Evolutionary conservation across 73 alveolate species (phyloP), one percentile per base, ranked within the genome.

Genomic region (Paramecium primaurelia): DNA sequence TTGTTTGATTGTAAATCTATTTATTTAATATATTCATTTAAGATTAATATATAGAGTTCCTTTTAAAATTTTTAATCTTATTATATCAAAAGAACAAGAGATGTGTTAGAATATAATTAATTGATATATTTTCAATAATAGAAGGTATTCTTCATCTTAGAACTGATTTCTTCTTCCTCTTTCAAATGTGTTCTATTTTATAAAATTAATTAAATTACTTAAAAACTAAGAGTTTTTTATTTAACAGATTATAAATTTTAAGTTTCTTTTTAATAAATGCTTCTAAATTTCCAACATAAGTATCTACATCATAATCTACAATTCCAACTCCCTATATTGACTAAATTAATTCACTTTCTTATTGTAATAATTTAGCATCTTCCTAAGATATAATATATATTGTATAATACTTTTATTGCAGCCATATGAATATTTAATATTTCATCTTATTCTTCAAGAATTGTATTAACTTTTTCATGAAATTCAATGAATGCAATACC

Each of bases 341-440:
- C 60, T 98, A 89, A 12, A 98, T 95, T 59, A 98, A 86, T 86
- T 97, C 98, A 58, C 99, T 98, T 92, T 98, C 99, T 94, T 96
- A 95, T 47, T 99, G 96, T 75, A 98, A 91, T 30, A 98, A 92
- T 77, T 96, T 95, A 49, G 99, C 99, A 75, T 98, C 99, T 92
- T 97, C 99, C 94, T 89, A 30, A 34, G 25, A 25, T 3, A 60
- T 64, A 40, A 16, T 16, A 14, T 3, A 71, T 37, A 14, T 10
- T 0, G 8, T 6, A 71, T 45, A 8, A 38, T 89, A 89, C 94
- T 94, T 98, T 97, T 30, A 98, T 89, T 30, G 98, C 98, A 32
- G 93, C 94, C 98, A 98, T 95, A 88, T 98, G 99, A 64, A 94
- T 94, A 49, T 90, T 94, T 16, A 97, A 73, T 28, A 98, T 94